Conservation (phyloP, 441 rosid species). For the Euphorbia schlechtendalii region DNA sequence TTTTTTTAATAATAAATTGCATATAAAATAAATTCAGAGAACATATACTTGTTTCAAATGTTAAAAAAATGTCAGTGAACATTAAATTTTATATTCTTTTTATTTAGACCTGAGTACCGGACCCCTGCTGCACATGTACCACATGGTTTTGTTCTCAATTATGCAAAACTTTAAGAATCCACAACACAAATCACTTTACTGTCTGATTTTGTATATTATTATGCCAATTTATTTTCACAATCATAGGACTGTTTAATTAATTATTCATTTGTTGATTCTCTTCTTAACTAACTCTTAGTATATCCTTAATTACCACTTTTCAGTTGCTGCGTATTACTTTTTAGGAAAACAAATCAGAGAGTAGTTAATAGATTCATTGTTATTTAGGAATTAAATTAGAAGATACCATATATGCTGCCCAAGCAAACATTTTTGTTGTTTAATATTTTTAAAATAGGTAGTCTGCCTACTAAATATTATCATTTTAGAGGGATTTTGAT, state of each 20-base stretch:
- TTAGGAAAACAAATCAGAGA: background rate
- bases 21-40: too few species aligned
- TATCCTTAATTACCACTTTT: background rate
- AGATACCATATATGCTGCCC: background rate
- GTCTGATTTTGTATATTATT: background rate
- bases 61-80: too few species aligned
- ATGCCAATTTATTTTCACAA: background rate
- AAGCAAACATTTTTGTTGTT: background rate
- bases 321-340: background rate
- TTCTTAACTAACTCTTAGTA: background rate
- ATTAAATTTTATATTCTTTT: too few species aligned
- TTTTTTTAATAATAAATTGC: too few species aligned
- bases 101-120: too few species aligned
- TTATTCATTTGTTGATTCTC: background rate
- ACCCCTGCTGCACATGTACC: constrained; percentile 15
- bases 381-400: background rate
- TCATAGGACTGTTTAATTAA: too few species aligned
- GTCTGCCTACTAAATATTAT: too few species aligned
- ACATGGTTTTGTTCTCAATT: background rate
- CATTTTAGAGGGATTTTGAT: too few species aligned
- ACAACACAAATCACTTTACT: background rate
- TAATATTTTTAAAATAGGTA: background rate
- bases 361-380: background rate
- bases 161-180: background rate
- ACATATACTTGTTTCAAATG: too few species aligned